A percentile compares a stretch with the other conserved stretches of the same genome.
phyloP scores from a whole-genome alignment of 805 yeast species.

The Sugiyamaella qingdaonensis region DNA sequence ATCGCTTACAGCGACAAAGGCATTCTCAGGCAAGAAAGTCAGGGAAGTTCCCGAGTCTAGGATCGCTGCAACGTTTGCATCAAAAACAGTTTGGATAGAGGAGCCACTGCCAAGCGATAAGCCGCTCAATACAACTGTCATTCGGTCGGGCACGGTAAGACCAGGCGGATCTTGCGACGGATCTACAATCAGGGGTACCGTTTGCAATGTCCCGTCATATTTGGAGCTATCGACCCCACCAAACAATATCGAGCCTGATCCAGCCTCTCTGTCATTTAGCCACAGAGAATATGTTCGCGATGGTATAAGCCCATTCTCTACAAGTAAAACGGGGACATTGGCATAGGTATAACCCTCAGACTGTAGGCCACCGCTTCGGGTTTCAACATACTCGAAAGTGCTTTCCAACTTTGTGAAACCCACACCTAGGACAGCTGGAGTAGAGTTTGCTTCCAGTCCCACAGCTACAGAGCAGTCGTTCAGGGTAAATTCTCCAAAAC shows the following conservation, averaged over 20 bases:
- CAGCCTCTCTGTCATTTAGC: constrained; percentile 35
- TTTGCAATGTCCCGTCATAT: constrained; percentile 37
- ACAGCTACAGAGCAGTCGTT: constrained; percentile 65
- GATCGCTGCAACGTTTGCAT: constrained; percentile 7
- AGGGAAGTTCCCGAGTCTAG: constrained; percentile 28
- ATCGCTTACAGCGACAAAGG: neutral
- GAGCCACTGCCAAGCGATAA: neutral
- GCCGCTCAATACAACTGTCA: constrained; percentile 13
- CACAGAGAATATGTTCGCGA: constrained; percentile 45
- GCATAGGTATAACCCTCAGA: constrained; percentile 39
- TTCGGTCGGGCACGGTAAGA: constrained; percentile 13
- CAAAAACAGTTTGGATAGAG: constrained; percentile 1
- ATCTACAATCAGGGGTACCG: constrained; percentile 23
- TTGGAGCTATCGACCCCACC: constrained; percentile 52
- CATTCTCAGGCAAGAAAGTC: neutral
- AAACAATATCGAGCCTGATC: constrained; percentile 41
- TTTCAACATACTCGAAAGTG: neutral
- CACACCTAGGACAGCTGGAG: constrained; percentile 26
- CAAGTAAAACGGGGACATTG: constrained; percentile 63
- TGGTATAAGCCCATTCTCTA: constrained; percentile 40
- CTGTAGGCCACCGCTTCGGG: neutral
- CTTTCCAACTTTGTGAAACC: constrained; percentile 20
- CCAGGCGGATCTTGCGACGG: neutral
- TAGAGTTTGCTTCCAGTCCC: constrained; percentile 60
- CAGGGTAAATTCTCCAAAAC: constrained; percentile 31